A percentile compares a stretch with the other conserved stretches of the same genome.
phyloP scores from a whole-genome alignment of 352 stramenopile genomes.

The Phytopythium vexans region DNA sequence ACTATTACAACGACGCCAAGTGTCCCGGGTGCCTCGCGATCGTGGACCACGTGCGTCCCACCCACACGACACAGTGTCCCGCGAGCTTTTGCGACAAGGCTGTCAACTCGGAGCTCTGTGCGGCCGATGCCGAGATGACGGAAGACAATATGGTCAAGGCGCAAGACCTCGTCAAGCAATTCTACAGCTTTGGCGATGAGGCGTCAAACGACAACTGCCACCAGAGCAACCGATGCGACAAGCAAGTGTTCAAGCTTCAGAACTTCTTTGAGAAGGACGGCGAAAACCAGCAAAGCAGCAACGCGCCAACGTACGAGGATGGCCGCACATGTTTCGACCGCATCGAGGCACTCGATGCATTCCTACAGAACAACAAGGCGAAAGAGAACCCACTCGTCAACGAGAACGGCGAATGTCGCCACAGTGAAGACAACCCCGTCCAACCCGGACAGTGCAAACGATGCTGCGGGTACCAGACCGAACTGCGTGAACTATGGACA shows the following conservation, averaged over 20 bases:
- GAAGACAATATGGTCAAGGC: conserved; percentile 24
- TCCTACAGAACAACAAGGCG: conserved; percentile 12
- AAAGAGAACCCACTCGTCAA: conserved; percentile 39
- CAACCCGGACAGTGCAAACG: conserved; percentile 29
- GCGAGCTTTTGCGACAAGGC: conserved; percentile 30
- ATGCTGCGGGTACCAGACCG: conserved; percentile 42
- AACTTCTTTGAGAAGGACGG: conserved; percentile 45
- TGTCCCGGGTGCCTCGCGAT: conserved; percentile 56
- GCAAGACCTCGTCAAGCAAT: conserved; percentile 16
- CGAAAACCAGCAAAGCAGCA: conserved; percentile 3
- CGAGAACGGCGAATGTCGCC: conserved; percentile 1
- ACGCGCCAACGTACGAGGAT: conserved; percentile 3
- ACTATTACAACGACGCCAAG: conserved; percentile 37
- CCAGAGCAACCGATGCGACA: conserved; percentile 38
- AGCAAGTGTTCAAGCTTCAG: conserved; percentile 20
- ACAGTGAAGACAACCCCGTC: conserved; percentile 32
- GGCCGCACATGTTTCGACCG: conserved; percentile 34
- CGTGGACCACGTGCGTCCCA: conserved; percentile 47
- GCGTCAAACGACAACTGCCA: conserved; percentile 52
- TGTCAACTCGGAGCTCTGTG: conserved; percentile 4
- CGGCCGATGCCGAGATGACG: conserved; percentile 20
- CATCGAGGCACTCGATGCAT: conserved; percentile 15
- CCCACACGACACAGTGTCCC: conserved; percentile 30
- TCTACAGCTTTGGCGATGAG: conserved; percentile 37
- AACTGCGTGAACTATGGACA: conserved; percentile 54